These are phyloP conservation scores for Exophiala oligosperma DNA, from an alignment of 2,329 filamentous ascomycete species.

Conservation along the genomic window DNA sequence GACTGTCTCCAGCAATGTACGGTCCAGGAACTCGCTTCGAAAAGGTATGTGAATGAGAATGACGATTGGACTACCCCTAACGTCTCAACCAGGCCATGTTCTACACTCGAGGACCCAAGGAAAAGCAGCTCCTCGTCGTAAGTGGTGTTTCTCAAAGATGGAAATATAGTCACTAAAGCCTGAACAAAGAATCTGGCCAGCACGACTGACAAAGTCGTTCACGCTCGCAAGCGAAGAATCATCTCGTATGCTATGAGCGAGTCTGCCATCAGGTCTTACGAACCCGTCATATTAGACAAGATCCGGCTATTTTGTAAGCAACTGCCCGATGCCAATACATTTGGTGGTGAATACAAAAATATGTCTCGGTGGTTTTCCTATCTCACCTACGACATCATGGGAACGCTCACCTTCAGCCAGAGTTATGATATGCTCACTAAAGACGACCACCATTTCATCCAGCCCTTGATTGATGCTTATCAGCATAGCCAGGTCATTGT, in stretches of 20 bases:
- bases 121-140: neutral
- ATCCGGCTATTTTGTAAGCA: slow-evolving; percentile 4
- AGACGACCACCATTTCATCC: slow-evolving; percentile 2
- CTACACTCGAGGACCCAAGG: slow-evolving; percentile 1
- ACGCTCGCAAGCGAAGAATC: slow-evolving; percentile 30
- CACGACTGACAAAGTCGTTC: slow-evolving; percentile 7
- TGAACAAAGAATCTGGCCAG: neutral
- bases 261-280: slow-evolving; percentile 28
- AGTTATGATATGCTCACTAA: slow-evolving; percentile 11
- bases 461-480: slow-evolving; percentile 3
- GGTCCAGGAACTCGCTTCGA: neutral
- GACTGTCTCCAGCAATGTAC: neutral
- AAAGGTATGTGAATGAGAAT: neutral
- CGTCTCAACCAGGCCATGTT: neutral
- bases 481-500: slow-evolving; percentile 7
- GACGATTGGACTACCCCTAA: neutral
- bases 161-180: neutral
- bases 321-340: neutral
- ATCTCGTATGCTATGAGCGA: slow-evolving; percentile 37
- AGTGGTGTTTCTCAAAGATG: neutral
- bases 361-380: slow-evolving; percentile 8
- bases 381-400: slow-evolving; percentile 16
- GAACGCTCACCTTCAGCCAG: slow-evolving; percentile 9
- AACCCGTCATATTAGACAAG: neutral
- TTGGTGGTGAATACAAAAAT: slow-evolving; percentile 1